Evolutionary conservation across 352 stramenopile genomes (phyloP).

Genomic region (Phytophthora sp.): DNA sequence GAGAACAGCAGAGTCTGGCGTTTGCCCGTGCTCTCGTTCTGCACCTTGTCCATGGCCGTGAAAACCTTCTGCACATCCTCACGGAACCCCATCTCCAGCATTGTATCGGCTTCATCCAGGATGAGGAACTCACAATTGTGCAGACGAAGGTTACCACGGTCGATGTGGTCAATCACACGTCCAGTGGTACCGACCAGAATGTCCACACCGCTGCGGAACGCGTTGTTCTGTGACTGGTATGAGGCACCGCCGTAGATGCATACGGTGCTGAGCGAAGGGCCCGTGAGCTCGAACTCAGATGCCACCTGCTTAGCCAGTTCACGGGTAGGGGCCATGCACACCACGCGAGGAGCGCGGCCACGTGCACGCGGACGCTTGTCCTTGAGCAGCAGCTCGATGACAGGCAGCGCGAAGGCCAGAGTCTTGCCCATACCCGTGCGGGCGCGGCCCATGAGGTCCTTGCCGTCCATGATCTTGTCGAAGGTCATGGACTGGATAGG

Average conservation of each 20-base stretch:
- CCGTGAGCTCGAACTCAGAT: conserved; percentile 87
- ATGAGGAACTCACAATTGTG: conserved; percentile 92
- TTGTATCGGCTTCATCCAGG: conserved; percentile 95
- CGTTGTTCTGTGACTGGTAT: conserved; percentile 90
- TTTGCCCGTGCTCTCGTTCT: conserved; percentile 55
- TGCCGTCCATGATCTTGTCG: conserved; percentile 93
- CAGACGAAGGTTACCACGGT: conserved; percentile 89
- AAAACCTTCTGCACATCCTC: conserved; percentile 96
- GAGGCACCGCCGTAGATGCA: conserved; percentile 93
- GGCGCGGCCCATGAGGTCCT: conserved; percentile 97
- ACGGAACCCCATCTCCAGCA: conserved; percentile 97
- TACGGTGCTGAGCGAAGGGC: conserved; percentile 80
- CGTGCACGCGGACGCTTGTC: conserved; percentile 78
- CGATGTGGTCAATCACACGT: conserved; percentile 94
- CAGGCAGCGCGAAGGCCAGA: conserved; percentile 97
- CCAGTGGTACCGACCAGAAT: conserved; percentile 94
- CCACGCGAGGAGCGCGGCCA: conserved; percentile 87
- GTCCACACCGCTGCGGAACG: conserved; percentile 89
- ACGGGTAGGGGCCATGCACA: conserved; percentile 97
- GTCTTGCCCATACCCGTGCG: conserved; percentile 99
- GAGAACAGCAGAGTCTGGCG: conserved; percentile 94
- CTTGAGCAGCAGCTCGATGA: conserved; percentile 92
- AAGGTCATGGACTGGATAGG: conserved; percentile 96
- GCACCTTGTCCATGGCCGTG: conserved; percentile 71
- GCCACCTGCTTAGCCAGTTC: conserved; percentile 98